Conservation (phyloP, 495 filamentous ascomycete species). For the Cudoniella acicularis region DNA sequence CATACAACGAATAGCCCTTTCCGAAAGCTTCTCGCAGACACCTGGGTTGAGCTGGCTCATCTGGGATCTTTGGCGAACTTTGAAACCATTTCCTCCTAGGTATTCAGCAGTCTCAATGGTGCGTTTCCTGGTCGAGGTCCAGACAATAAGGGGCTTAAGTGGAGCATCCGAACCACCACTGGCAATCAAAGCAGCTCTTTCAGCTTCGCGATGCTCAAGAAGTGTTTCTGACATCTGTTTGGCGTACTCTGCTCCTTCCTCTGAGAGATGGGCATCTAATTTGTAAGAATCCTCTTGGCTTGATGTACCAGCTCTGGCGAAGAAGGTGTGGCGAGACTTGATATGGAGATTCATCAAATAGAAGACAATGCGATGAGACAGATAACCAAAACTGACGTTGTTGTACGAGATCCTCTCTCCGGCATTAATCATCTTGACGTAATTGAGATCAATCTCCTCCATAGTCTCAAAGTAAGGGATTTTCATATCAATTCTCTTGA, state of each 20-base stretch:
- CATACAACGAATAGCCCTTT: constrained; percentile 70
- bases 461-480: constrained; percentile 97
- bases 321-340: constrained; percentile 89
- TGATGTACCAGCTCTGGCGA: constrained; percentile 70
- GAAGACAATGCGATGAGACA: constrained; percentile 95
- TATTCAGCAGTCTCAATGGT: constrained; percentile 89
- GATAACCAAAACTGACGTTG: constrained; percentile 91
- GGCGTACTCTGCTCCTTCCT: constrained; percentile 81
- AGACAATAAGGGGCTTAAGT: constrained; percentile 79
- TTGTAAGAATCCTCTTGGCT: constrained; percentile 85
- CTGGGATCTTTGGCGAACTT: constrained; percentile 84
- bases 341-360: constrained; percentile 97
- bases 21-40: constrained; percentile 85
- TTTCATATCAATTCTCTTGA: constrained; percentile 80
- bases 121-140: constrained; percentile 88
- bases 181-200: constrained; percentile 63
- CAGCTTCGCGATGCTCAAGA: constrained; percentile 74
- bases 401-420: constrained; percentile 90
- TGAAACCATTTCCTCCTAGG: constrained; percentile 72
- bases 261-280: constrained; percentile 76
- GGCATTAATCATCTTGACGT: constrained; percentile 99
- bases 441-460: constrained; percentile 89
- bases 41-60: constrained; percentile 97
- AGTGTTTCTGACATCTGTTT: constrained; percentile 81
- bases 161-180: constrained; percentile 64